Conservation (phyloP, 305 asterid genomes). For the Fraxinus xanthoxyloides region DNA sequence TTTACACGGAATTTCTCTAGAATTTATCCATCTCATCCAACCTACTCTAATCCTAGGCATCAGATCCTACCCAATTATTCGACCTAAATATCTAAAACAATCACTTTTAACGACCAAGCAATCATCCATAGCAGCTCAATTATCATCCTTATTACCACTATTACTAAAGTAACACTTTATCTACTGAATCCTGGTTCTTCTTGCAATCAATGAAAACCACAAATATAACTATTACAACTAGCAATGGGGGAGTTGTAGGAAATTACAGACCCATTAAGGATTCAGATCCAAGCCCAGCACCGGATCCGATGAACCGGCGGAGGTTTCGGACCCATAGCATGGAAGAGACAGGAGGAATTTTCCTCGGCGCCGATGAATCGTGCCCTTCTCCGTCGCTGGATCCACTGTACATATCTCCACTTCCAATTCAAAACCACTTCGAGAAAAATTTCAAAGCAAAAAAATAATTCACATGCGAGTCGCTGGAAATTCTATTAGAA, state of each 20-base stretch:
- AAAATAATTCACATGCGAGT: background rate
- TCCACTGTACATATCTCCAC: slow-evolving; percentile 60
- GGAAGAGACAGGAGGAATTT: slow-evolving; percentile 86
- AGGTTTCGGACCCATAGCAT: slow-evolving; percentile 99
- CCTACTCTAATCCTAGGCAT: background rate
- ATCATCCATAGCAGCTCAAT: background rate
- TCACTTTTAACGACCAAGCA: background rate
- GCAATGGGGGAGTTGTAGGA: background rate
- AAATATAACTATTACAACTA: background rate
- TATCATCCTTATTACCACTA: background rate
- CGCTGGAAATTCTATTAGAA: background rate
- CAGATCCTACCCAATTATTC: background rate
- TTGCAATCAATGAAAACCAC: background rate
- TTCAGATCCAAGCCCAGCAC: slow-evolving; percentile 98
- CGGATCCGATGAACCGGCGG: slow-evolving; percentile 97
- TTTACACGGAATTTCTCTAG: background rate
- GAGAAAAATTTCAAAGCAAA: background rate
- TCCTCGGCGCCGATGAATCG: slow-evolving; percentile 52
- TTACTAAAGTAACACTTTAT: background rate
- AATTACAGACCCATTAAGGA: slow-evolving; percentile 85
- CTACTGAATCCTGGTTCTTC: background rate
- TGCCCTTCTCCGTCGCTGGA: slow-evolving; percentile 73
- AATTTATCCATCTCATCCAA: background rate
- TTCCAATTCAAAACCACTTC: background rate
- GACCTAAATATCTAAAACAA: background rate